Evolutionary conservation across 768 basidiomycete species (phyloP).

Genomic region (Kockovaella imperatae): DNA sequence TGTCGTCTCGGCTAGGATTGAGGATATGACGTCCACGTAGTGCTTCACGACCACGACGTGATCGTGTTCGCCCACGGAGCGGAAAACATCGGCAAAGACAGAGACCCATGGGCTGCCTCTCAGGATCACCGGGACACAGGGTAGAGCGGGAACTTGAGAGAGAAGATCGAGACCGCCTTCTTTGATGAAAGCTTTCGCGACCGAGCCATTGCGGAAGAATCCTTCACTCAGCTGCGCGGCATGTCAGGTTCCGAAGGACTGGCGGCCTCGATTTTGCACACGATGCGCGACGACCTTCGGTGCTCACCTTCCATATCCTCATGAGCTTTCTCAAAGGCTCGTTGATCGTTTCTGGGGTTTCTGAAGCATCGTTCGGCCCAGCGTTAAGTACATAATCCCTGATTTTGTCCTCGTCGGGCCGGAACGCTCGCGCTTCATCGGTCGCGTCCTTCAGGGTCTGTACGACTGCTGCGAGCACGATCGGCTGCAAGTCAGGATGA

Average conservation of each 20-base stretch:
- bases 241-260: background rate
- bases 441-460: conserved; percentile 24
- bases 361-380: background rate
- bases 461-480: conserved; percentile 71
- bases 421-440: conserved; percentile 4
- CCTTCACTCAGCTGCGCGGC: conserved; percentile 58
- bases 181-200: conserved; percentile 78
- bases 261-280: background rate
- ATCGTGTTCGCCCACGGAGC: conserved; percentile 70
- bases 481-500: conserved; percentile 74
- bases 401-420: conserved; percentile 3
- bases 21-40: conserved; percentile 1
- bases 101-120: conserved; percentile 60
- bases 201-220: conserved; percentile 80
- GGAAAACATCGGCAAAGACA: conserved; percentile 63
- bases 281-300: background rate
- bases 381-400: conserved; percentile 16
- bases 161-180: conserved; percentile 27
- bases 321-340: conserved; percentile 1
- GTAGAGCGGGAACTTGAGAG: conserved; percentile 50
- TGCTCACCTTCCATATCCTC: conserved; percentile 13
- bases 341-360: conserved; percentile 6
- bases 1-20: conserved; percentile 44
- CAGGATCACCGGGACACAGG: conserved; percentile 83
- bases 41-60: conserved; percentile 14